Conservation (phyloP, 2,329 filamentous ascomycete genomes). For the Grosmannia penicillata region DNA sequence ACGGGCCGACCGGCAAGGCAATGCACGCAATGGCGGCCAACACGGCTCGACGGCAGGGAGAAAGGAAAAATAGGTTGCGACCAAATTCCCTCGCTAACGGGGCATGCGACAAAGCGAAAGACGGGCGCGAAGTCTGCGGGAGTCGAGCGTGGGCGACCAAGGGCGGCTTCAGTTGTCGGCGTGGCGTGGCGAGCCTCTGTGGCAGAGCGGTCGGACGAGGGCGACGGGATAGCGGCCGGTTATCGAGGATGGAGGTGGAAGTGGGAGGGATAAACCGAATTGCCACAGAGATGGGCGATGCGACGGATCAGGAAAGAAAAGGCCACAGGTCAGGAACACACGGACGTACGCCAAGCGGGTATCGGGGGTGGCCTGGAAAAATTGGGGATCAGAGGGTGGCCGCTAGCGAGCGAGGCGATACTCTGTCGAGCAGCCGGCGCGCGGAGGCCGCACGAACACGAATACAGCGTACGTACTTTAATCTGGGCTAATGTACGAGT, state of each 20-base stretch:
- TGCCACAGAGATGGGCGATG: not conserved
- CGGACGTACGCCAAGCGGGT: not conserved
- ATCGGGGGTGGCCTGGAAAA: not conserved
- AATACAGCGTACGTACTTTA: too few relatives aligned
- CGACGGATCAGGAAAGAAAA: conserved; percentile 1
- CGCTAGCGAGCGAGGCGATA: too few relatives aligned
- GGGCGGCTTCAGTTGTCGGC: not conserved
- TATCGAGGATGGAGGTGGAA: not conserved
- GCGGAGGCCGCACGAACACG: too few relatives aligned
- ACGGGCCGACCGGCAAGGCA: not conserved
- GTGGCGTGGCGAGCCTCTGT: too few relatives aligned
- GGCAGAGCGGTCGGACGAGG: too few relatives aligned
- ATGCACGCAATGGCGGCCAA: not conserved
- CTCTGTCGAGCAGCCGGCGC: too few relatives aligned
- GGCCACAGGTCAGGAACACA: not conserved
- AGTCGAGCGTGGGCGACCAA: not conserved
- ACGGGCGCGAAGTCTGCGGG: too few relatives aligned
- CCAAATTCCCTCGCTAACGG: not conserved
- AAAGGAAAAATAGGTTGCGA: not conserved
- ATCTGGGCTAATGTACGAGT: too few relatives aligned
- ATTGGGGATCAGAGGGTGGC: too few relatives aligned
- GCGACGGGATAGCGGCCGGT: not conserved
- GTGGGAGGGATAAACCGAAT: not conserved
- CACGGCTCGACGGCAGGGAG: not conserved
- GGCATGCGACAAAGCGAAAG: not conserved